These are phyloP conservation scores for Collybia mongolica DNA, from an alignment of 768 basidiomycete species.

Conservation along the genomic window DNA sequence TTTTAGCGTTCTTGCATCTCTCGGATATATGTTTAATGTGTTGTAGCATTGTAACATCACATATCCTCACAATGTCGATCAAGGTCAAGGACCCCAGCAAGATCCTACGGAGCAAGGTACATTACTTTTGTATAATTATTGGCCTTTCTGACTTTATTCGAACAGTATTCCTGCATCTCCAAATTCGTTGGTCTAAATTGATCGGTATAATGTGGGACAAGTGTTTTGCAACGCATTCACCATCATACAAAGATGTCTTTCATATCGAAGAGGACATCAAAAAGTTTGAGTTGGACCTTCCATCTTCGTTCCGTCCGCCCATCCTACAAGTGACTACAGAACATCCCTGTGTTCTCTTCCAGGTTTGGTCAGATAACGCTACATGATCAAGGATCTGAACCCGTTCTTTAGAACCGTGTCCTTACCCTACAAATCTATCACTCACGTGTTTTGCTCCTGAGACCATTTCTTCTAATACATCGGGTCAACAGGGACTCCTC, in stretches of 20 bases:
- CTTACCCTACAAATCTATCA: constrained; percentile 10
- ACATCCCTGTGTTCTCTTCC: constrained; percentile 6
- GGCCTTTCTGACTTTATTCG: not conserved
- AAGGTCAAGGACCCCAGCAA: not conserved
- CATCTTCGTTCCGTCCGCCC: constrained; percentile 5
- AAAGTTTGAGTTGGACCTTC: constrained; percentile 7
- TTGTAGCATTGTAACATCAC: constrained; percentile 10
- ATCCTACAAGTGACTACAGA: constrained; percentile 1
- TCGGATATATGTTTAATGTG: not conserved
- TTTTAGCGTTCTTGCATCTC: not conserved
- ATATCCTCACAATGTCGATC: constrained; percentile 5
- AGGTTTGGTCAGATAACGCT: not conserved
- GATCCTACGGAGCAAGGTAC: constrained; percentile 7
- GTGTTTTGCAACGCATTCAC: constrained; percentile 3
- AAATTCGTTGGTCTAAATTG: constrained; percentile 13
- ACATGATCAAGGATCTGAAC: not conserved
- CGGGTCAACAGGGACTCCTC: not conserved
- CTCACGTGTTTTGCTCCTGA: constrained; percentile 5
- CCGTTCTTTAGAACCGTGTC: constrained; percentile 3
- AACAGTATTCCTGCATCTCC: constrained; percentile 9
- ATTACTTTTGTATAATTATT: not conserved
- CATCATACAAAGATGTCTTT: constrained; percentile 4
- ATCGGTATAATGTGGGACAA: constrained; percentile 10
- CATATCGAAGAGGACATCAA: constrained; percentile 6
- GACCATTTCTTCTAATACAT: not conserved